A percentile compares a stretch with the other conserved stretches of the same genome.
These are phyloP conservation scores for Gossypium gossypioides DNA, from an alignment of 441 rosid species.

Conservation along the genomic window DNA sequence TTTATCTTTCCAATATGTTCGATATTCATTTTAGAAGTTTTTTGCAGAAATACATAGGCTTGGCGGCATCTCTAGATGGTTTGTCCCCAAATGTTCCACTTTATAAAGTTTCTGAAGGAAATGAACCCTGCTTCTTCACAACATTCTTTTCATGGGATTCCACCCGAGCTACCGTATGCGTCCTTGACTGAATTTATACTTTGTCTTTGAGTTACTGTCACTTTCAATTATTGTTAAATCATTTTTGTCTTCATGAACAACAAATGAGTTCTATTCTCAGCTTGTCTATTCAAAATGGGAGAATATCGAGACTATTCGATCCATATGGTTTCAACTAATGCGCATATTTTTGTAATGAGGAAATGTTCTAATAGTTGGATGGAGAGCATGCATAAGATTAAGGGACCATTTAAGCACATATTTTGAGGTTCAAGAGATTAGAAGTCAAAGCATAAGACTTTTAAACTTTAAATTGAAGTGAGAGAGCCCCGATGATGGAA, in stretches of 20 bases:
- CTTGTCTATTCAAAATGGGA: constrained; percentile 5
- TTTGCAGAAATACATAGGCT: constrained; percentile 70
- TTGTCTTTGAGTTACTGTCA: constrained; percentile 9
- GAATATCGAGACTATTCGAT: neutral
- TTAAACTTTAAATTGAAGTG: neutral
- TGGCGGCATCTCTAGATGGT: constrained; percentile 73
- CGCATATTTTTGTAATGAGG: neutral
- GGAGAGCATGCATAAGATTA: neutral
- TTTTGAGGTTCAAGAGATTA: neutral
- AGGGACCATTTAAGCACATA: neutral
- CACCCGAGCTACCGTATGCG: constrained; percentile 61
- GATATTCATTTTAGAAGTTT: constrained; percentile 21
- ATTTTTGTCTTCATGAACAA: neutral
- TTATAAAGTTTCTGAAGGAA: constrained; percentile 86
- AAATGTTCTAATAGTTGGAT: neutral
- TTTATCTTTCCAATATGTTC: neutral
- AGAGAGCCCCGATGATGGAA: neutral
- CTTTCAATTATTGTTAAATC: constrained; percentile 1
- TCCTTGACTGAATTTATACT: constrained; percentile 7
- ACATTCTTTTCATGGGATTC: constrained; percentile 85
- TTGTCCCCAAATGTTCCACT: constrained; percentile 73
- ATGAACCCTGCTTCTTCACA: constrained; percentile 90
- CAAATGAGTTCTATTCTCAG: neutral
- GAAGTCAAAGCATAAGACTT: neutral
- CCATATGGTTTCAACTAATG: neutral